Evolutionary conservation across 1,284 basidiomycete genomes (phyloP), one percentile per base, ranked within the genome.

Genomic region (Tilletiopsis washingtonensis): DNA sequence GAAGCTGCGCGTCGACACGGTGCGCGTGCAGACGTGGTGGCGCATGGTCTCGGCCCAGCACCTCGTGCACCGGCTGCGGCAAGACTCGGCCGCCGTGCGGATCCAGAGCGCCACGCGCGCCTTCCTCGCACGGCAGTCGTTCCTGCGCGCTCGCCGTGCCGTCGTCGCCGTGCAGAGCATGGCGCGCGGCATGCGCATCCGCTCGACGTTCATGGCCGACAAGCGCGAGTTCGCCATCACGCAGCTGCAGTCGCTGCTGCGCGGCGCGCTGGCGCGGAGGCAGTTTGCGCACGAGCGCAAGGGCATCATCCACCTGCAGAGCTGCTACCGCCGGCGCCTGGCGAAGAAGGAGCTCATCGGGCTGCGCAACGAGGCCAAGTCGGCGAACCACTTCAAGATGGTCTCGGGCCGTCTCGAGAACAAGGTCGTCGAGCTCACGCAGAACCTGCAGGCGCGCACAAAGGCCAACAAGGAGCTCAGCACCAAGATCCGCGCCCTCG

Each of bases 381-480:
- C 93, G 0, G 93, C 93, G 26, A 86, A 86, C 61, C 96, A 94
- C 74, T 94, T 94, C 81, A 96, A 98, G 77, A 94, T 98, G 77
- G 96, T 96, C 60, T 97, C 94, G 0, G 98, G 97, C 74, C 84
- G 83, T 64, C 80, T 99, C 54, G 94, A 99, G 78, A 98, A 98
- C 81, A 99, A 98, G 77, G 94, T 98, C 43, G 89, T 99, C 53
- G 93, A 98, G 74, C 85, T 99, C 62, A 98, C 94, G 0, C 94
- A 98, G 74, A 84, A 78, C n/a, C 80, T 98, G 15, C 94, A 98
- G 75, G 85, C 82, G 71, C 84, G 93, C 37, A 91, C 85, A 7
- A 82, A 82, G 57, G 93, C 98, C 77, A 93, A 89, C 78, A 93
- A 90, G 76, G 84, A 84, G 54, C 78, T 98, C 36, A 83, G 86